Base-by-base conservation (phyloP, 2,329 filamentous ascomycete genomes). In the Xylariaceae sp. region DNA sequence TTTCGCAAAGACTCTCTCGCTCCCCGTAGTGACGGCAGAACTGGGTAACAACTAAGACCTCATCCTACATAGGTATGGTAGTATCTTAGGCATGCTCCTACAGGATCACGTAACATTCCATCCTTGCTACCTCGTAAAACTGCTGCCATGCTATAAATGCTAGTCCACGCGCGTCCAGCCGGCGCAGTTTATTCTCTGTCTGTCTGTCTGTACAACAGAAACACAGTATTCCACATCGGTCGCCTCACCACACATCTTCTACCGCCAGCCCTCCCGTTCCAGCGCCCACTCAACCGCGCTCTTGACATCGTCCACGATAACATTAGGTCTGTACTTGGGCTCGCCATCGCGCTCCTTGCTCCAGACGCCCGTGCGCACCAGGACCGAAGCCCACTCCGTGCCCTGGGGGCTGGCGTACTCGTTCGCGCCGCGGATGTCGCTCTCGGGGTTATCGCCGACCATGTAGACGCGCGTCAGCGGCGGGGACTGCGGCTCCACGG, bases 371-470 rank as follows among this genome's bases (percentile, higher is more conserved):
- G 89, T 96, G 62, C 84, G 80, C 23, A 96, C 88, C 53, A 96
- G 74, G 15, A 95, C 81, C 36, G 88, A 88, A 33, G 80, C 75
- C 92, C 92, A 96, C 53, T 85, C 77, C n/a, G 85, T 89, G 7
- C 86, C 87, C 51, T 81, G 73, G 3, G 80, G 75, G 58, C 87
- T 89, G 37, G 75, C 67, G 67, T 88, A 96, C 39, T 82, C 80
- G 68, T 96, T 96, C 16, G 91, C 92, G 5, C 94, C 94, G 4
- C 84, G 78, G 61, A 99, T 96, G 70, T 99, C 94, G 63, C 89
- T 94, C 67, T 91, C 91, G 4, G 89, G 89, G 66, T 93, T 93
- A 67, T 93, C 89, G 5, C 94, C 94, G 35, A 97, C 83, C 93
- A 97, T 97, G 73, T 96, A 97, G 9, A 97, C 92, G 36, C 81